Base-by-base conservation (phyloP, 352 stramenopile genomes). In the Phytophthora sp. region DNA sequence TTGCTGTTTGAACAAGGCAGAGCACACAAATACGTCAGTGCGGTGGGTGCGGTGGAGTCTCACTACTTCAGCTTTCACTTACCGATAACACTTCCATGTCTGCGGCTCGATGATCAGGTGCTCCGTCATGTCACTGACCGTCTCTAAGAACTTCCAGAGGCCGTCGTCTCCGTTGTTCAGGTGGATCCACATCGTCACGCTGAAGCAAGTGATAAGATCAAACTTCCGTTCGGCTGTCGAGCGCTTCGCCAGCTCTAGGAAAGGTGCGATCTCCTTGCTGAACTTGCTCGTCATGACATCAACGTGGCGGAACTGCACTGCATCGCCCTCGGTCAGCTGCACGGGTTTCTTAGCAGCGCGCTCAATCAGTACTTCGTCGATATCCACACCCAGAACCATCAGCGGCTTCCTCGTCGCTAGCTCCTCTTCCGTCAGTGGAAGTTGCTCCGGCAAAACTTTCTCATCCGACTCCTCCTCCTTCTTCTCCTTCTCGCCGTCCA, bases 181-280 rank as follows among this genome's bases (percentile, higher is more conserved):
- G 51, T 95, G 87, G 54, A 95, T 94, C 87, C 87, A 95, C 87
- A 95, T 95, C 9, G 85, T 93, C 42, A 95, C 79, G 37, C 87
- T 94, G 43, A 94, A 95, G 58, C 82, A 87, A 53, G 84, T 91
- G 37, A 94, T 63, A 2, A 95, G 65, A 52, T 88, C 71, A 49
- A 93, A 94, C 43, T 72, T 77, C n/a, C 64, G 59, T 42, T 77
- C 51, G 4, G 49, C 39, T 39, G 60, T 58, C 34, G 65, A 45
- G n/a, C 68, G 71, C 51, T 76, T 76, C n/a, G 77, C 73, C 12
- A 64, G 30, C 27, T 79, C 64, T 37, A 87, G 55, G 30, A 90
- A 88, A 1, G 69, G 60, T 9, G 51, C 34, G 12, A 89, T 71
- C 12, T 76, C 54, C 24, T 70, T 73, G 35, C 72, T 59, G 49